Evolutionary conservation across 345 rosid genomes (phyloP), one percentile per base, ranked within the genome.

Genomic region (Iberis pinnata): DNA sequence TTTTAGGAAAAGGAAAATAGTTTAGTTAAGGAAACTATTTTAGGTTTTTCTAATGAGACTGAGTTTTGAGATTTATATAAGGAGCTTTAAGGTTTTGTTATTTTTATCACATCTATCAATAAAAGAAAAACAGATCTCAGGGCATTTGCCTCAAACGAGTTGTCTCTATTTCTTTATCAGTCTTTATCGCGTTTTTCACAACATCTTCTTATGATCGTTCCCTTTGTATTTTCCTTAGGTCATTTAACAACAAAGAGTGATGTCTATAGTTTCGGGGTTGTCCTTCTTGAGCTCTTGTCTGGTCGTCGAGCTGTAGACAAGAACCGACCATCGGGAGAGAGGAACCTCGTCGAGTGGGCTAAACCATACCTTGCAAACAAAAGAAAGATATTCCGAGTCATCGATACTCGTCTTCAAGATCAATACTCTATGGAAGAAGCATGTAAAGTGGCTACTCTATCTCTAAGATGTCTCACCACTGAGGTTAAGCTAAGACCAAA

Each of bases 231-330:
- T 15, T 67, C 35, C 27, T 48, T 73, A 90, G 95, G 96, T 51
- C 98, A 90, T 71, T 69, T 87, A 71, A 84, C 98, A 16, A 87
- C 95, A 9, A 87, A 78, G 77, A 90, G 98, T 49, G 96, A 90
- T 25, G 98, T 90, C 22, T 90, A 84, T 67, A 90, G 98, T 74
- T 90, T 84, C 4, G 98, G 96, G 5, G 98, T 90, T 42, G 96
- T 90, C 18, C 79, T 90, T 44, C 86, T 90, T 3, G 96, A 90
- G 83, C 78, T 90, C 68, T 60, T 90, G 61, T 87, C 89, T 22
- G 98, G 1, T 54, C 73, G 96, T 67, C 80, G 96, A 77, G 86
- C 98, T n/a, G 77, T 90, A 83, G 98, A 87, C 72, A 90, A 84
- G 74, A 90, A 82, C 50, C 83, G 95, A 3, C 96, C 96, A 2